Evolutionary conservation across 1,139 yeast genomes (phyloP).

Genomic region (Sugiyamaella japonica): DNA sequence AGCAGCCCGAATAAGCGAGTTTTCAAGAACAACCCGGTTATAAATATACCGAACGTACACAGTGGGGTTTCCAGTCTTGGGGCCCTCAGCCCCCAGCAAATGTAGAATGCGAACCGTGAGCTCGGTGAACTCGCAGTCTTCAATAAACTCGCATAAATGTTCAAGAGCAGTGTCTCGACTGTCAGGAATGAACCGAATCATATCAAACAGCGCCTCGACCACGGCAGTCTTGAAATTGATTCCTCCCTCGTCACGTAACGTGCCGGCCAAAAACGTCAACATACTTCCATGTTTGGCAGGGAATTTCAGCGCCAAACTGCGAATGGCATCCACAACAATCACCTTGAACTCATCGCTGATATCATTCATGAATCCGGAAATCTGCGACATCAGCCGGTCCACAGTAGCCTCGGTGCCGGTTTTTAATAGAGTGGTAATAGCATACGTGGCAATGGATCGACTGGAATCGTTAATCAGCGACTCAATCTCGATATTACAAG

Average conservation of each 20-base stretch:
- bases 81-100: conserved; percentile 92
- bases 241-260: conserved; percentile 90
- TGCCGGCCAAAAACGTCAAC: conserved; percentile 77
- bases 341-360: conserved; percentile 95
- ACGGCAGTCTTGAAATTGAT: conserved; percentile 77
- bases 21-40: conserved; percentile 93
- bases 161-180: conserved; percentile 85
- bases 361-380: conserved; percentile 87
- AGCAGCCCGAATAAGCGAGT: conserved; percentile 91
- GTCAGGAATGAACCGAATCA: conserved; percentile 82
- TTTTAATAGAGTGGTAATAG: conserved; percentile 91
- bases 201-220: conserved; percentile 88
- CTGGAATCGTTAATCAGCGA: conserved; percentile 81
- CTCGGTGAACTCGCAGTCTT: conserved; percentile 96
- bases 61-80: conserved; percentile 81
- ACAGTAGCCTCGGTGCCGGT: conserved; percentile 93
- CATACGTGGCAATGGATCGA: conserved; percentile 96
- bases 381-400: conserved; percentile 82
- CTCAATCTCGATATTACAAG: conserved; percentile 81
- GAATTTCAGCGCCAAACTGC: conserved; percentile 88
- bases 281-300: conserved; percentile 86
- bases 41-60: conserved; percentile 93
- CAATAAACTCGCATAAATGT: conserved; percentile 93
- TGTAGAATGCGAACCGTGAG: conserved; percentile 88
- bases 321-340: conserved; percentile 91